Conservation (phyloP, 495 filamentous ascomycete species). For the Aspergillus saccharolyticus region DNA sequence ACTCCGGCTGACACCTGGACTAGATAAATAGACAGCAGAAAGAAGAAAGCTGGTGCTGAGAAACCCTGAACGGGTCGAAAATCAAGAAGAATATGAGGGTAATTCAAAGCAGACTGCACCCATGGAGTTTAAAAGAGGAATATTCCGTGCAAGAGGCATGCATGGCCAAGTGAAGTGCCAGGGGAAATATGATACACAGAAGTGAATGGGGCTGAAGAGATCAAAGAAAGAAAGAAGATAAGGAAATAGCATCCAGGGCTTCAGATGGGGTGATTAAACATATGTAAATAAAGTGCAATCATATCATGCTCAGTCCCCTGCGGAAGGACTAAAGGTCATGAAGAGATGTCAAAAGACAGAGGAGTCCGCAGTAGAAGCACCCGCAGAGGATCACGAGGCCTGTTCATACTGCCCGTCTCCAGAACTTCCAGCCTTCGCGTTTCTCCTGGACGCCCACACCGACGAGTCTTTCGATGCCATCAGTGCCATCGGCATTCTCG, state of each 20-base stretch:
- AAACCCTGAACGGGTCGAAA: not conserved
- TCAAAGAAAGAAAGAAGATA: not conserved
- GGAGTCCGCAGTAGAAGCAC: not conserved
- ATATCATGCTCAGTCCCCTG: not conserved
- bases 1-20: not conserved
- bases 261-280: not conserved
- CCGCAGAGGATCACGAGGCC: not conserved
- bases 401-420: slow-evolving; percentile 50
- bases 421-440: slow-evolving; percentile 89
- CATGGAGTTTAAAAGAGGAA: not conserved
- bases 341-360: slow-evolving; percentile 3
- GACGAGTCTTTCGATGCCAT: slow-evolving; percentile 69
- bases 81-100: not conserved
- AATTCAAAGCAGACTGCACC: not conserved
- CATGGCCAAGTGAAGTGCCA: slow-evolving; percentile 4
- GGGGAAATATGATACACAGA: slow-evolving; percentile 13
- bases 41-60: not conserved
- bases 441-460: slow-evolving; percentile 60
- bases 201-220: slow-evolving; percentile 3
- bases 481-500: slow-evolving; percentile 70
- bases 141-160: not conserved
- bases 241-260: not conserved
- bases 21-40: not conserved
- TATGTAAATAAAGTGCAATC: slow-evolving; percentile 1
- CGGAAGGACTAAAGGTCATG: not conserved